Base-by-base conservation (phyloP, 768 basidiomycete species). In the Tricholoma matsutake region DNA sequence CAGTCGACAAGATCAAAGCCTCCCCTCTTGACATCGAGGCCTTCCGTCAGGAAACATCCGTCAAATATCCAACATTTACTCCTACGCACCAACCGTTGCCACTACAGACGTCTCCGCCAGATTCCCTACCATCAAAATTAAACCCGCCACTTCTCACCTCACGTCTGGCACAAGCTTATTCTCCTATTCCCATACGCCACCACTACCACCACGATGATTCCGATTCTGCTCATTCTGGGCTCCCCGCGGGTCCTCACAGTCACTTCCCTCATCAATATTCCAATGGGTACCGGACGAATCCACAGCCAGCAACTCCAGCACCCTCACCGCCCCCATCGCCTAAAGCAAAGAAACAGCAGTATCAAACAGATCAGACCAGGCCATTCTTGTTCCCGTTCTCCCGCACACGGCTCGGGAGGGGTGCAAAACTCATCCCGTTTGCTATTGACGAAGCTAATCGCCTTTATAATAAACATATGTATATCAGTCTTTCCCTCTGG, bases 381-480 rank as follows among this genome's bases (percentile, higher is more conserved):
- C 96, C 97, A 1, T 99, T 98, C 72, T 77, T 98, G 62, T 96
- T 99, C 72, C 97, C 97, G 0, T 99, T 97, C 71, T 92, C 94
- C 6, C 83, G 86, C n/a, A 80, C 74, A 54, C 79, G 74, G 58
- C 79, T 79, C 57, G 78, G 84, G 29, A 81, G 83, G 54, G 82
- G 86, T 60, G 80, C 79, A 22, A 83, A 84, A 43, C 78, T 92
- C n/a, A 92, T 98, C 3, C 97, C 97, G 2, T 95, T 89, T 72
- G 94, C 95, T 4, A 94, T 99, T 61, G 94, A 94, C 49, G 97
- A 99, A 72, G 97, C 97, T 1, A 94, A 96, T 72, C 86, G 84
- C 56, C 81, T 99, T 47, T 98, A 96, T 72, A 84, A 86, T 64
- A 85, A 84, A 63, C 94, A 98, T 70, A 89, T 96, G 86, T 89